Evolutionary conservation across 495 filamentous ascomycete genomes (phyloP), one percentile per base, ranked within the genome.

Genomic region (Talaromyces liani): DNA sequence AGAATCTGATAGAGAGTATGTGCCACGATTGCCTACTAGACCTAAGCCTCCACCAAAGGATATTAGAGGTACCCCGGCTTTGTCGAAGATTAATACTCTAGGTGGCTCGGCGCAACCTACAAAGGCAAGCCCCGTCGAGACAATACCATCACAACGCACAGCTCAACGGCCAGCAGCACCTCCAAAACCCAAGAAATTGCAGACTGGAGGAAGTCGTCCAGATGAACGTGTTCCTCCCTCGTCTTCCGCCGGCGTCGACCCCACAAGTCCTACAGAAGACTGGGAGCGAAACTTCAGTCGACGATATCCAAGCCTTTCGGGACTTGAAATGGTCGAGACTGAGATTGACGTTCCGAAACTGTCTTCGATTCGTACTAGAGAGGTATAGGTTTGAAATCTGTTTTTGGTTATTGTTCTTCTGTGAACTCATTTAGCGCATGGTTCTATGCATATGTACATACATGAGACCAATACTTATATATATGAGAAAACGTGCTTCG

Each of bases 311-410:
- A 91, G 86, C 68, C 78, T 97, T 25, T 85, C 83, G 24, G 85
- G 88, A 1, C 79, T 96, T 56, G 92, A 96, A 78, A 90, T 95
- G 87, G 88, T 91, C 33, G 91, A 88, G 71, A 85, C 83, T 66
- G 90, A 87, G 69, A 83, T 86, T 55, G 79, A 83, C 66, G 67
- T 76, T 33, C 72, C 78, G 16, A 75, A 74, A 54, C 66, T 76
- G 20, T 64, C 74, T 12, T 74, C 71, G 56, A 64, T 80, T 57
- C 68, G 74, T 61, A 80, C 77, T 0, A 73, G 72, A 63, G 77
- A 80, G 65, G 75, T 80, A 64, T 80, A 75, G 62, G n/a, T 27
- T 49, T 20, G 45, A 49, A 18, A 20, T 12, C 10, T 20, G 8
- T 49, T 9, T 20, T 49, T 49, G 45, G 45, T 49, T n/a, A 49